Evolutionary conservation across 2,329 filamentous ascomycete species (phyloP), one percentile per base, ranked within the genome.

Genomic region (Gliomastix tumulicola): DNA sequence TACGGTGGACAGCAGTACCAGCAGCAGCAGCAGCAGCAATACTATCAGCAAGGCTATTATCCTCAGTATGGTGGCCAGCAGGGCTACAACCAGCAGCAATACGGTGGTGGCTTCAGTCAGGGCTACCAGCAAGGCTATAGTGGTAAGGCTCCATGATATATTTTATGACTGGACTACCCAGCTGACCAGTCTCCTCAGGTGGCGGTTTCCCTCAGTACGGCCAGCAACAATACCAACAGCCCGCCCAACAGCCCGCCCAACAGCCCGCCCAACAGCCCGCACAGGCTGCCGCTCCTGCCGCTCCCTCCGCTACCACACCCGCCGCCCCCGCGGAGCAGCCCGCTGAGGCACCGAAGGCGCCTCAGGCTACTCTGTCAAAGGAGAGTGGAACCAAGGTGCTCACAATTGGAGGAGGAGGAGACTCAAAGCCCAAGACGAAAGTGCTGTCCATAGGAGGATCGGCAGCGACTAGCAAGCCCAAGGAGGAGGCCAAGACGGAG

Each of bases 321-420:
- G 58, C 72, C 41, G 57, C 68, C 23, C 57, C 71, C 37, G 55
- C 25, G 17, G 16, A 66, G 32, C 55, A 64, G 31, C 50, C 72
- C 11, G 49, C 70, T 21, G 49, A 66, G 17, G 51, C 69, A 36
- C 50, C 67, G 21, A 49, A 59, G 49, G 43, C 65, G 41, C 58
- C 70, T 48, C 66, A 79, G 63, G 67, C 74, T 36, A 55, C 71
- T 48, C 59, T 60, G 41, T 67, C 62, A 50, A 78, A 72, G 57
- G 69, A 71, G 41, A 72, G 71, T 21, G 71, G 71, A 30, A 60
- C 76, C 33, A 85, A 83, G 57, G 79, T 83, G 15, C 60, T 82
- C 46, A 82, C 84, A 32, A 82, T 94, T 38, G 83, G 84, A 31
- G 71, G 66, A 15, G 83, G 84, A 31, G 71, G 66, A 15, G 62